phyloP scores from a whole-genome alignment of 208 protist species.

The Trichomonas gallinae region DNA sequence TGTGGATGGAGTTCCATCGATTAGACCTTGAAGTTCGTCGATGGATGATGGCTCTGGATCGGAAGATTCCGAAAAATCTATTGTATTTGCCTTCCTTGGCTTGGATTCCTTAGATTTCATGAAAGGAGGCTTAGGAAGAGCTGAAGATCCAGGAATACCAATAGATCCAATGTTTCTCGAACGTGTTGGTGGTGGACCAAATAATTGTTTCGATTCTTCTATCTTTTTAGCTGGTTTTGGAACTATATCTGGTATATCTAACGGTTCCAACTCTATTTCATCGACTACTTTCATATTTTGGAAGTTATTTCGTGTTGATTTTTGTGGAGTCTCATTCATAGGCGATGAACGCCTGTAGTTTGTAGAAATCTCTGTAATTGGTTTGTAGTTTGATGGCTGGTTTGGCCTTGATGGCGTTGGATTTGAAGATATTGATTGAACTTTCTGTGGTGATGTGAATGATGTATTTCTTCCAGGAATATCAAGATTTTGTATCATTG shows the following conservation, averaged over 20 bases:
- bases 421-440: not conserved
- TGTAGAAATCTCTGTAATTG: not conserved
- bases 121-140: not conserved
- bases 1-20: not conserved
- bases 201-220: not conserved
- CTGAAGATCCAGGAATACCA: not conserved
- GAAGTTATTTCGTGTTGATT: not conserved
- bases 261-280: not conserved
- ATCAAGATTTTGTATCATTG: not conserved
- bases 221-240: not conserved
- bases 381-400: not conserved
- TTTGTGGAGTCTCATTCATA: not conserved
- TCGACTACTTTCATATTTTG: not conserved
- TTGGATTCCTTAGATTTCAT: not conserved
- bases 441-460: not conserved
- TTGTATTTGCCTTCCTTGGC: not conserved
- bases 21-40: not conserved
- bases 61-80: not conserved
- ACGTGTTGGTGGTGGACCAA: not conserved
- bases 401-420: not conserved
- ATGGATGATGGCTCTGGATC: not conserved
- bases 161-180: not conserved
- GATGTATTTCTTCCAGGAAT: not conserved
- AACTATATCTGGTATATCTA: not conserved
- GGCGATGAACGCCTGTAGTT: not conserved